These are phyloP conservation scores for Venturia aucupariae DNA, from an alignment of 2,329 filamentous ascomycete species.

Conservation along the genomic window DNA sequence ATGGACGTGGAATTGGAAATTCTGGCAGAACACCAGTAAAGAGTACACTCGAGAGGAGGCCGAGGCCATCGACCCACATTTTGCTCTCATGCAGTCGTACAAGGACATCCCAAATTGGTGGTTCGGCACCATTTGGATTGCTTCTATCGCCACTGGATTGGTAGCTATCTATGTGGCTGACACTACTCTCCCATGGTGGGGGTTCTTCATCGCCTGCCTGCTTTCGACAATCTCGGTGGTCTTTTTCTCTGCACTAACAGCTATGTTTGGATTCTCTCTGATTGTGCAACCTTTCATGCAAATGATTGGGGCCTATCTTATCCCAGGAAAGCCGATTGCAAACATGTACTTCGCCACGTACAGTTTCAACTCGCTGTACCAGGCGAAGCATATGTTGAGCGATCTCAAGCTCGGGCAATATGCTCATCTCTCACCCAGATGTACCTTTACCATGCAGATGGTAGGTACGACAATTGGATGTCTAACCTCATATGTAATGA, in stretches of 20 bases:
- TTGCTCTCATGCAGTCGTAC: constrained; percentile 26
- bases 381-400: constrained; percentile 17
- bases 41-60: constrained; percentile 9
- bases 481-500: constrained; percentile 36
- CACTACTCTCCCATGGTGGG: constrained; percentile 26
- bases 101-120: constrained; percentile 26
- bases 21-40: constrained; percentile 5
- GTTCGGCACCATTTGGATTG: constrained; percentile 21
- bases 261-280: constrained; percentile 18
- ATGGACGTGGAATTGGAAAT: constrained; percentile 14
- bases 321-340: constrained; percentile 29
- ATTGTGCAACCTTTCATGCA: constrained; percentile 20
- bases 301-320: constrained; percentile 17
- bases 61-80: constrained; percentile 23
- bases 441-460: constrained; percentile 38
- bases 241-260: constrained; percentile 22
- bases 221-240: constrained; percentile 20
- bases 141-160: constrained; percentile 20
- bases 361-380: constrained; percentile 26
- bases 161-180: constrained; percentile 22
- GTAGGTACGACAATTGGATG: constrained; percentile 30
- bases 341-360: constrained; percentile 38
- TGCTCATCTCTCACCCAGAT: constrained; percentile 30
- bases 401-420: constrained; percentile 34
- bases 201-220: constrained; percentile 21